These are phyloP conservation scores for Colletotrichum gloeosporioides DNA, from an alignment of 2,329 filamentous ascomycete species.

Conservation along the genomic window DNA sequence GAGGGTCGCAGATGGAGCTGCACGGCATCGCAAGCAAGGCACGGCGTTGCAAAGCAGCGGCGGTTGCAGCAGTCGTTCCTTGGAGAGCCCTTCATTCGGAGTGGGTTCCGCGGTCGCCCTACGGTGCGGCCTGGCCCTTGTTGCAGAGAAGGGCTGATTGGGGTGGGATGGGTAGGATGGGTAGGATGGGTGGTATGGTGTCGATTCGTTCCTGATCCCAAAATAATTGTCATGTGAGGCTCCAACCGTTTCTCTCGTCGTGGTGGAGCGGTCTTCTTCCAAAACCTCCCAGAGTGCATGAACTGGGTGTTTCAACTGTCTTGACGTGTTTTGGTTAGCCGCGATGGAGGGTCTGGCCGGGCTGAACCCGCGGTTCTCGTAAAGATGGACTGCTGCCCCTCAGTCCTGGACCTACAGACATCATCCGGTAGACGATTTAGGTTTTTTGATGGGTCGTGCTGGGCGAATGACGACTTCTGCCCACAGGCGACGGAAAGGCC, in stretches of 20 bases:
- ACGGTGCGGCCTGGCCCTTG: not conserved
- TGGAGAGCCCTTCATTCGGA: not conserved
- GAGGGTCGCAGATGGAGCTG: not conserved
- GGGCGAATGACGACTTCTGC: not conserved
- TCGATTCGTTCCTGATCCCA: not conserved
- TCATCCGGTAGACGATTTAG: not conserved
- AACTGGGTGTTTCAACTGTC: conserved; percentile 4
- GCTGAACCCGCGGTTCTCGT: not conserved
- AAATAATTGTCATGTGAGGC: conserved; percentile 3
- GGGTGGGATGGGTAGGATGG: not conserved
- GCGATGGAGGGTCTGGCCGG: not conserved
- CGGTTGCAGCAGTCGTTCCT: not conserved
- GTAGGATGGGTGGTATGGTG: not conserved
- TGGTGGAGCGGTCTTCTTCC: not conserved
- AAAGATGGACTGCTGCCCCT: not conserved
- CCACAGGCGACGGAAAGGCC: not conserved
- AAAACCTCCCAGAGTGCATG: not conserved
- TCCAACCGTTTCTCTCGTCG: not conserved
- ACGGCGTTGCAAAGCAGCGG: not conserved
- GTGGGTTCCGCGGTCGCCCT: not conserved
- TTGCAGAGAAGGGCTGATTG: not conserved
- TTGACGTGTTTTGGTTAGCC: conserved; percentile 4
- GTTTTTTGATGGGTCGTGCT: not conserved
- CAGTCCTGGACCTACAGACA: not conserved
- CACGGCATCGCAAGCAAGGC: not conserved